phyloP scores from a whole-genome alignment of 768 basidiomycete species.

The Podaxis rugospora region DNA sequence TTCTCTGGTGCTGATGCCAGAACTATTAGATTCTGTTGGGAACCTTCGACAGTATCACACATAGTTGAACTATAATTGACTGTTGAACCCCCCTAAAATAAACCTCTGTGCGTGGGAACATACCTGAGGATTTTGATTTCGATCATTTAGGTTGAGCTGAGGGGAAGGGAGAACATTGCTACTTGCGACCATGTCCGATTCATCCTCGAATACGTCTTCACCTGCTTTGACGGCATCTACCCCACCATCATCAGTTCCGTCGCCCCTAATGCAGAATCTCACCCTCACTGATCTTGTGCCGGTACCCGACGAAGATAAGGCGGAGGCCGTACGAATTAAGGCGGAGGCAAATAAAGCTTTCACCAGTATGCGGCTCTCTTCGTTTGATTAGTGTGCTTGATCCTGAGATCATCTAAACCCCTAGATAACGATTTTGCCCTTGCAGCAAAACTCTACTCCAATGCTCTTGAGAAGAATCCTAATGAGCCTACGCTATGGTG shows the following conservation, averaged over 20 bases:
- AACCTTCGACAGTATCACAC: neutral
- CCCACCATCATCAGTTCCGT: constrained; percentile 51
- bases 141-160: neutral
- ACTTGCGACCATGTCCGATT: constrained; percentile 9
- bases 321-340: constrained; percentile 70
- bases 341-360: constrained; percentile 88
- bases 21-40: neutral
- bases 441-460: constrained; percentile 76
- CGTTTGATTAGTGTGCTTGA: neutral
- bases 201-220: constrained; percentile 33
- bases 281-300: constrained; percentile 35
- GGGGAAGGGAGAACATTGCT: neutral
- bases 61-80: constrained; percentile 9
- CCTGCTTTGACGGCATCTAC: constrained; percentile 39
- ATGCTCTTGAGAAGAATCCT: constrained; percentile 86
- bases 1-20: neutral
- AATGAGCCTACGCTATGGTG: constrained; percentile 88
- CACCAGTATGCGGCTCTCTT: constrained; percentile 39
- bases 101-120: constrained; percentile 3
- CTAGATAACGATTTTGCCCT: constrained; percentile 68
- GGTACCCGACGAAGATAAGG: constrained; percentile 68
- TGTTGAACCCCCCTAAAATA: neutral
- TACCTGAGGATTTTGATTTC: neutral
- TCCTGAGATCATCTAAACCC: neutral
- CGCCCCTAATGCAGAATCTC: constrained; percentile 53